Evolutionary conservation across 129 eudicot genomes (phyloP), one percentile per base, ranked within the genome.

Genomic region (Centrapalus pauciflorus): DNA sequence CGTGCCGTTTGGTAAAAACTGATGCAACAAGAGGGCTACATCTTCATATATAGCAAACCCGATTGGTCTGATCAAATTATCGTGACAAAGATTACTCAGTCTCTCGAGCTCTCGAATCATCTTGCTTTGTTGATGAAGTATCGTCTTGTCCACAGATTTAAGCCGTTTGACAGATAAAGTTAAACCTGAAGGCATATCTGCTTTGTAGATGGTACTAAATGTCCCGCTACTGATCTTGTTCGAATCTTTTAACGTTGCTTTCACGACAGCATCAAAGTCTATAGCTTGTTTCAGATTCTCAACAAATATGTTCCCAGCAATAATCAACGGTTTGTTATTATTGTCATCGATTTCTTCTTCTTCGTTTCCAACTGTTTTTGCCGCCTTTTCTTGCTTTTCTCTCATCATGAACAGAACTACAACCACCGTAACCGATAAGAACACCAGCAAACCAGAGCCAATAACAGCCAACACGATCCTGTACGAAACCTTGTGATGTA

Each of bases 151-250:
- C 66, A 94, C 81, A 0, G 97, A 94, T 66, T 81, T 89, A 19
- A 94, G 80, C 23, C 90, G 86, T 73, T 89, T 84, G 54, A 94
- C 95, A 0, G 91, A 81, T 62, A 94, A 79, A 56, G 77, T 76
- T 82, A 94, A 77, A 24, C 99, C 99, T 0, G 97, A 94, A 30
- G 99, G 99, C 99, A 94, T 94, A 24, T 85, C 96, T 5, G 99
- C 99, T 52, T 79, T 86, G 69, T 86, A 94, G 46, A 84, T 80
- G 3, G 88, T 74, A 72, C 99, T 94, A 82, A 94, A 94, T 11
- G 99, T 94, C n/a, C 97, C 95, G 23, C 79, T 72, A 38, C 86
- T 86, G 40, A 94, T 76, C 66, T 80, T 89, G 61, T 94, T 89
- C 14, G 87, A 77, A 45, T 94, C 99, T 80, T 89, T 89, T 65